A percentile compares a stretch with the other conserved stretches of the same genome.
Conservation (phyloP, 345 rosid species). For the Eucalyptus sideroxylon region DNA sequence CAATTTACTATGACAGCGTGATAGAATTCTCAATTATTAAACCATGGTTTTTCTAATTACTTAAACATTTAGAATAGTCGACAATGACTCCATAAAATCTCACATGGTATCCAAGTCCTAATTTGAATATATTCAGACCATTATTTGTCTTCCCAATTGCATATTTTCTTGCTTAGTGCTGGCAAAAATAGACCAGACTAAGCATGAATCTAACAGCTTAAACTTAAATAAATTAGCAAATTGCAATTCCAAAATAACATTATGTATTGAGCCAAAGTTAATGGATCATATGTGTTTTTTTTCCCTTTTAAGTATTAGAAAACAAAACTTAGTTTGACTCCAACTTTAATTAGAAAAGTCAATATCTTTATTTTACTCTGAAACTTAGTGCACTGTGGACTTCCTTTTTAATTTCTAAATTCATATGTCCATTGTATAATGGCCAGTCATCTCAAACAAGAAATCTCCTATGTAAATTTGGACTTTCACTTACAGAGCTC, state of each 20-base stretch:
- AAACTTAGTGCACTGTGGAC: neutral
- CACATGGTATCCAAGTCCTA: accelerated
- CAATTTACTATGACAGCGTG: neutral
- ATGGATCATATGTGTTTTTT: neutral
- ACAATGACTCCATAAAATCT: accelerated
- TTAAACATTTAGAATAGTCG: accelerated
- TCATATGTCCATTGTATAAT: too few relatives aligned
- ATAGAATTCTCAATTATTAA: too few relatives aligned
- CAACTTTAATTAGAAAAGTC: neutral
- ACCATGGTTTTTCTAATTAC: neutral
- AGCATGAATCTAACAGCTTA: neutral
- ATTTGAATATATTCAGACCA: accelerated
- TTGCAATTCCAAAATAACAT: too few relatives aligned
- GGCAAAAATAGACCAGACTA: too few relatives aligned
- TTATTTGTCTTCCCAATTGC: accelerated
- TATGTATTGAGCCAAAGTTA: accelerated
- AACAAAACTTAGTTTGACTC: neutral
- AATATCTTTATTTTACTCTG: neutral
- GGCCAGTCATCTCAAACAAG: neutral
- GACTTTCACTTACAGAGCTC: neutral
- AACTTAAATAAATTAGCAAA: too few relatives aligned
- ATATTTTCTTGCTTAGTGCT: accelerated
- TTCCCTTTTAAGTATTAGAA: neutral
- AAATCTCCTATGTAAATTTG: neutral
- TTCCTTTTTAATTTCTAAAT: too few relatives aligned